A percentile compares a stretch with the other conserved stretches of the same genome.
Conservation (phyloP, 2,329 filamentous ascomycete species). For the Endoconidiophora laricicola region DNA sequence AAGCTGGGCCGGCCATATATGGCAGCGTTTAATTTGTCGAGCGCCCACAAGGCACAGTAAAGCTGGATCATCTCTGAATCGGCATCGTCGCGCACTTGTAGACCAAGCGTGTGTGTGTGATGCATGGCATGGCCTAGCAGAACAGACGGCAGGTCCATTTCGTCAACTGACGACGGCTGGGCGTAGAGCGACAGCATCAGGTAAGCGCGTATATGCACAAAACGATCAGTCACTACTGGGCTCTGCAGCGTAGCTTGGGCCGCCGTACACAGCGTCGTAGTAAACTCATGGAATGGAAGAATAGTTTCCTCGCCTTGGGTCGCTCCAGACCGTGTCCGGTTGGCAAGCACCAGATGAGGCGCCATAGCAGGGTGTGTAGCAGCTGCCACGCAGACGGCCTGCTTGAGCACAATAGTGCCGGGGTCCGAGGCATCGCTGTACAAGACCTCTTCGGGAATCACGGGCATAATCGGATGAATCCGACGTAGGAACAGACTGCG, state of each 20-base stretch:
- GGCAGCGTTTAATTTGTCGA: slow-evolving; percentile 42
- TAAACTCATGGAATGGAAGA: slow-evolving; percentile 31
- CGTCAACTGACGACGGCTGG: slow-evolving; percentile 36
- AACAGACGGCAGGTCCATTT: slow-evolving; percentile 37
- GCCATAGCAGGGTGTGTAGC: slow-evolving; percentile 31
- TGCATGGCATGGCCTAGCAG: slow-evolving; percentile 37
- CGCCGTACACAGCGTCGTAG: slow-evolving; percentile 30
- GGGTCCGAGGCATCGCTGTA: slow-evolving; percentile 20
- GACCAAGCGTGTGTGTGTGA: slow-evolving; percentile 37
- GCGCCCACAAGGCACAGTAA: slow-evolving; percentile 43
- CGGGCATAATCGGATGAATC: slow-evolving; percentile 37
- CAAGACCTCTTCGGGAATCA: slow-evolving; percentile 26
- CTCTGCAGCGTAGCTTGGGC: slow-evolving; percentile 34
- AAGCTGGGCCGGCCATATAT: slow-evolving; percentile 43
- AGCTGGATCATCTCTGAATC: slow-evolving; percentile 30
- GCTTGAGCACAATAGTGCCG: slow-evolving; percentile 29
- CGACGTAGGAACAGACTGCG: slow-evolving; percentile 32
- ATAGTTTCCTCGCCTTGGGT: slow-evolving; percentile 19
- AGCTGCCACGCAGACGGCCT: slow-evolving; percentile 39
- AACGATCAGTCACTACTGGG: slow-evolving; percentile 35
- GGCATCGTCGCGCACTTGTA: slow-evolving; percentile 32
- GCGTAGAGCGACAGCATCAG: slow-evolving; percentile 40
- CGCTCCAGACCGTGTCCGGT: slow-evolving; percentile 14
- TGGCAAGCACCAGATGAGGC: slow-evolving; percentile 28
- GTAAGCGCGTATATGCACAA: slow-evolving; percentile 37